A percentile compares a stretch with the other conserved stretches of the same genome.
phyloP scores from a whole-genome alignment of 768 basidiomycete genomes.

The Podaxis sp. region DNA sequence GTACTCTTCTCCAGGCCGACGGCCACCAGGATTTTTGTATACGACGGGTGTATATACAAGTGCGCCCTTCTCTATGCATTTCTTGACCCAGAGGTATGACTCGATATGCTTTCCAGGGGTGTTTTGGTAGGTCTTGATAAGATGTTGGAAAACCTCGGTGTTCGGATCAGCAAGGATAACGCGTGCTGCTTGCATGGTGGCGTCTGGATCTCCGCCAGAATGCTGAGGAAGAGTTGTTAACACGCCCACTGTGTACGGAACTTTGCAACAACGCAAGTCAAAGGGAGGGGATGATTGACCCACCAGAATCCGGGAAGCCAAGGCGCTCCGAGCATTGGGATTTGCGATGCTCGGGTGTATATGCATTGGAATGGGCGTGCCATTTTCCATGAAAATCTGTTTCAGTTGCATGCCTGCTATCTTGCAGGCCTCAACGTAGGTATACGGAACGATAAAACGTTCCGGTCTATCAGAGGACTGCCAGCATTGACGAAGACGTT shows the following conservation, averaged over 20 bases:
- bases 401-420: conserved; percentile 67
- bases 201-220: conserved; percentile 74
- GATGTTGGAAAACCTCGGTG: conserved; percentile 69
- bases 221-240: conserved; percentile 43
- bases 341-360: conserved; percentile 81
- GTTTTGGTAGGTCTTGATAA: conserved; percentile 69
- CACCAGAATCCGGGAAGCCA: conserved; percentile 71
- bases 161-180: conserved; percentile 80
- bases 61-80: conserved; percentile 66
- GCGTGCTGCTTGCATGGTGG: conserved; percentile 64
- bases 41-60: conserved; percentile 70
- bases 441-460: conserved; percentile 74
- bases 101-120: conserved; percentile 73
- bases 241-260: no score
- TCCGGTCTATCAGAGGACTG: conserved; percentile 64
- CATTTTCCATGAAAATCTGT: conserved; percentile 72
- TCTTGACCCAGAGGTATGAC: conserved; percentile 80
- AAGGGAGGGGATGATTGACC: conserved; percentile 1
- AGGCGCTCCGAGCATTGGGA: conserved; percentile 61
- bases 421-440: conserved; percentile 82
- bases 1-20: conserved; percentile 78
- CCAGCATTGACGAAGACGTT: conserved; percentile 76
- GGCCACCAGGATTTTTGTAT: conserved; percentile 81
- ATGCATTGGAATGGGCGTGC: conserved; percentile 66
- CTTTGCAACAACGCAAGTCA: no score